Conservation (phyloP, 306 rosid species). For the Betula pendula region DNA sequence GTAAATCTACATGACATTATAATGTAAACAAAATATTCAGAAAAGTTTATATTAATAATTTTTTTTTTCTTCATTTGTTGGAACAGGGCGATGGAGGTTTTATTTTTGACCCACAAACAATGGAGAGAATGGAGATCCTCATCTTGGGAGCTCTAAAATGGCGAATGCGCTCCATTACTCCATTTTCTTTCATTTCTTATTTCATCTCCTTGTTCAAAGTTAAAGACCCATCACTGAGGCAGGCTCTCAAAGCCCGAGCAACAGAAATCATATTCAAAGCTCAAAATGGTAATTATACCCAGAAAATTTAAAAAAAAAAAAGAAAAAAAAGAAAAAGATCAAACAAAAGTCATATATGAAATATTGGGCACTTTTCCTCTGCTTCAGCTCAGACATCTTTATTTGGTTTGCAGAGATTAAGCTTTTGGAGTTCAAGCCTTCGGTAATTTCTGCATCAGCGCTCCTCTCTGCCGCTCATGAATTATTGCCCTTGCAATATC, state of each 20-base stretch:
- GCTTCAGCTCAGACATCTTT: slow-evolving; percentile 2
- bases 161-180: slow-evolving; percentile 95
- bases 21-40: neutral
- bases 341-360: neutral
- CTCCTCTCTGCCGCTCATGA: slow-evolving; percentile 76
- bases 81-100: slow-evolving; percentile 63
- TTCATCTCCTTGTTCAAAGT: slow-evolving; percentile 55
- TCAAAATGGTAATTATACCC: slow-evolving; percentile 70
- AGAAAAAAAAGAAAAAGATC: no score
- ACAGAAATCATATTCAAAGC: slow-evolving; percentile 70
- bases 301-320: no score
- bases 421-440: slow-evolving; percentile 80
- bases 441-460: slow-evolving; percentile 76
- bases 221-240: slow-evolving; percentile 51
- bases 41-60: neutral
- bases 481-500: slow-evolving; percentile 76
- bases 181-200: slow-evolving; percentile 75
- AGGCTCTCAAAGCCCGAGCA: slow-evolving; percentile 72
- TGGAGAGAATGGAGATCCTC: slow-evolving; percentile 77
- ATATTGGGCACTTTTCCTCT: neutral
- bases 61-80: slow-evolving; percentile 5
- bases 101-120: slow-evolving; percentile 72
- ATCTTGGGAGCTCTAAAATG: slow-evolving; percentile 79
- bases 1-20: slow-evolving; percentile 31
- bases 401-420: slow-evolving; percentile 54